These are phyloP conservation scores for Silene conica DNA, from an alignment of 148 eudicot genomes.

Conservation along the genomic window DNA sequence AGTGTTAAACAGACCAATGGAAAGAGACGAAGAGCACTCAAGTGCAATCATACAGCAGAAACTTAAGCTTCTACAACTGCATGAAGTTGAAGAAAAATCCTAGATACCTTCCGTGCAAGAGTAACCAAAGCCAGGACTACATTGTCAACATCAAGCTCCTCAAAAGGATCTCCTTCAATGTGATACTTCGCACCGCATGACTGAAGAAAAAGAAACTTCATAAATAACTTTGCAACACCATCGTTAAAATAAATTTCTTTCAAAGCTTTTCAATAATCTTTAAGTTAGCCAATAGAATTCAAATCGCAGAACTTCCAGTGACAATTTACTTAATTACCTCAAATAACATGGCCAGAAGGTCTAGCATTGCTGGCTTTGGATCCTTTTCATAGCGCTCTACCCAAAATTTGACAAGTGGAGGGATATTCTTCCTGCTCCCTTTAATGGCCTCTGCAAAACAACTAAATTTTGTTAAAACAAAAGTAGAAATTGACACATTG, in stretches of 20 bases:
- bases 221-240: conserved; percentile 16
- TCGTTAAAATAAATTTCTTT: not conserved
- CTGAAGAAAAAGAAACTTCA: conserved; percentile 35
- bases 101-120: conserved; percentile 72
- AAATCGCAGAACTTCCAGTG: not conserved
- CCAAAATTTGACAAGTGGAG: conserved; percentile 67
- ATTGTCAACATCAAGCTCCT: conserved; percentile 84
- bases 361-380: conserved; percentile 66
- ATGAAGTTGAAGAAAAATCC: not conserved
- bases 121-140: conserved; percentile 84
- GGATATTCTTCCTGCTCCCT: conserved; percentile 70
- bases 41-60: not conserved
- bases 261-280: not conserved
- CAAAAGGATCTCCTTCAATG: conserved; percentile 54
- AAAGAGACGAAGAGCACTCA: conserved; percentile 6
- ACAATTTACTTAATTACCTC: conserved; percentile 51
- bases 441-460: conserved; percentile 61
- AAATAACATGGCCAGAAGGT: conserved; percentile 70
- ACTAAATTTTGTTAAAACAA: conserved; percentile 5
- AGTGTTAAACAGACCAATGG: conserved; percentile 29
- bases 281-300: not conserved
- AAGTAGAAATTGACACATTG: not conserved
- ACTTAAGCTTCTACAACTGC: not conserved
- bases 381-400: conserved; percentile 83
- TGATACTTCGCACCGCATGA: conserved; percentile 85